Percentiles rank a stretch among this genome's conserved stretches.
Conservation (phyloP, 305 asterid genomes). For the Coffea humblotiana region DNA sequence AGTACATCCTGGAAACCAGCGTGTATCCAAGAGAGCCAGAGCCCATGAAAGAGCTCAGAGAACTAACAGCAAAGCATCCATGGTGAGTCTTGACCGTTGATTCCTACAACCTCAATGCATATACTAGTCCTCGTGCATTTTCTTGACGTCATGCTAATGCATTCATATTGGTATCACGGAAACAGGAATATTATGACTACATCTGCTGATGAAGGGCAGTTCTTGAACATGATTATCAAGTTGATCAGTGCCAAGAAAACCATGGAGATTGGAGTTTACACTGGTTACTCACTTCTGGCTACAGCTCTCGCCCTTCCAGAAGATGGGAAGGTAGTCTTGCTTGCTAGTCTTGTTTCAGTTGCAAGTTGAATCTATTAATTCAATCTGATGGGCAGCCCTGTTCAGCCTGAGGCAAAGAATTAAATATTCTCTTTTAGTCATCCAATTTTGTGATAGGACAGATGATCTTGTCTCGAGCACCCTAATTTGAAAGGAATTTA, state of each 20-base stretch:
- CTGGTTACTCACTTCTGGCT: constrained; percentile 87
- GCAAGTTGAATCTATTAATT: neutral
- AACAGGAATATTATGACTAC: constrained; percentile 86
- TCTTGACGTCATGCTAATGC: neutral
- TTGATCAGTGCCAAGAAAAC: constrained; percentile 87
- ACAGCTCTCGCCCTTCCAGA: constrained; percentile 87
- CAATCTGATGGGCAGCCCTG: too few relatives aligned
- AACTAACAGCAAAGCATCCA: constrained; percentile 83
- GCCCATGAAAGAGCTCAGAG: constrained; percentile 87
- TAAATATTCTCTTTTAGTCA: too few relatives aligned
- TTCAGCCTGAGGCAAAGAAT: too few relatives aligned
- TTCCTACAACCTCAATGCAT: too few relatives aligned
- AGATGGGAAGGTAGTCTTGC: constrained; percentile 65
- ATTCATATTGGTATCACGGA: neutral
- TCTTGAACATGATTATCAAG: constrained; percentile 82
- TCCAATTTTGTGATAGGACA: too few relatives aligned
- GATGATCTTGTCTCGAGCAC: too few relatives aligned
- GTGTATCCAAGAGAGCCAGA: constrained; percentile 85
- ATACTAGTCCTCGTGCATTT: neutral
- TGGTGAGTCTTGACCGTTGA: constrained; percentile 38
- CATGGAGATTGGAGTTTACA: constrained; percentile 92
- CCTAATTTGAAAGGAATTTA: too few relatives aligned
- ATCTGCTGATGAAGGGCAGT: constrained; percentile 91
- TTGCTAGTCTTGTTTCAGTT: neutral
- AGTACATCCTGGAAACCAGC: constrained; percentile 86